These are phyloP conservation scores for Centaurea solstitialis DNA, from an alignment of 129 eudicot genomes.

Conservation along the genomic window DNA sequence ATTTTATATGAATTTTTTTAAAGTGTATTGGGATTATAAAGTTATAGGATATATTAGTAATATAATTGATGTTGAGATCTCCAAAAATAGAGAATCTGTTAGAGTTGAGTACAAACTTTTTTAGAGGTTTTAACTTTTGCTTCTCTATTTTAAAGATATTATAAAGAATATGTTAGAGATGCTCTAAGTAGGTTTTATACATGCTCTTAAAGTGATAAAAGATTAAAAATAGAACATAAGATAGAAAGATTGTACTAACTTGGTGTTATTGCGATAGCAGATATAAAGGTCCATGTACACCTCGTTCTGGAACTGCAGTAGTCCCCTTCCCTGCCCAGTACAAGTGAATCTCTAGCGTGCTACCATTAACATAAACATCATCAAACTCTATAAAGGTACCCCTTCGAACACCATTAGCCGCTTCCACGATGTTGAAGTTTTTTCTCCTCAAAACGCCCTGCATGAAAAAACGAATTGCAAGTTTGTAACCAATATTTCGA, in stretches of 20 bases:
- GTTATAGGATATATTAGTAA: too few species aligned
- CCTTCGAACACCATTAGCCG: conserved; percentile 57
- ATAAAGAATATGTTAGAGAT: background rate
- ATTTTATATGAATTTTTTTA: too few species aligned
- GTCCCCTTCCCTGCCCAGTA: conserved; percentile 88
- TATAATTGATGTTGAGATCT: background rate
- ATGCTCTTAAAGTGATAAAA: background rate
- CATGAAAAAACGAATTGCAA: conserved; percentile 2
- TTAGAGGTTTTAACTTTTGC: background rate
- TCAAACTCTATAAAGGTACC: conserved; percentile 40
- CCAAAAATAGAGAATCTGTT: background rate
- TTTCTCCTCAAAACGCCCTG: conserved; percentile 49
- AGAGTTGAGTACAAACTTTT: background rate
- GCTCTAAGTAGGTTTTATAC: background rate
- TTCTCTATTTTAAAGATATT: background rate
- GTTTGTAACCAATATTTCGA: background rate
- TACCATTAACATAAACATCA: conserved; percentile 51
- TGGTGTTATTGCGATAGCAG: conserved; percentile 71
- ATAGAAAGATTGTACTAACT: conserved; percentile 39
- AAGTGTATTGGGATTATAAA: too few species aligned
- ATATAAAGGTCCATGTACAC: conserved; percentile 73
- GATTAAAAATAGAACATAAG: background rate
- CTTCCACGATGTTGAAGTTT: conserved; percentile 53
- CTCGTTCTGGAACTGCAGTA: conserved; percentile 62
- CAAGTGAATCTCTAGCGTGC: conserved; percentile 67